Evolutionary conservation across 176 grass and related monocot species (phyloP).

Genomic region (Areca catechu): DNA sequence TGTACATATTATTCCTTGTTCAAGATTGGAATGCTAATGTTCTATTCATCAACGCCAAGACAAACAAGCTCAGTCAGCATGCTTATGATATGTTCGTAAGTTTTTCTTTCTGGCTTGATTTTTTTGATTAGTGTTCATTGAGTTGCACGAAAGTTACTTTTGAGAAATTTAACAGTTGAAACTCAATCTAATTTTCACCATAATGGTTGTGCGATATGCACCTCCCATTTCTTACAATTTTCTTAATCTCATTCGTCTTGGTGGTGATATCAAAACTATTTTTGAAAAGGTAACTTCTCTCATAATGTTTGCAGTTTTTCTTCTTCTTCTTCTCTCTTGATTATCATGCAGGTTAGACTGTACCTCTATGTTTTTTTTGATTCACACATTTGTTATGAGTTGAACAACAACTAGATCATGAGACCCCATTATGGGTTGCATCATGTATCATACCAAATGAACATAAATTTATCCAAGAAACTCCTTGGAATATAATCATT

Average conservation of each 20-base stretch:
- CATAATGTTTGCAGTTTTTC: conserved; percentile 10
- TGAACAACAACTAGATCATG: no score
- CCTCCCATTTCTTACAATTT: conserved; percentile 99
- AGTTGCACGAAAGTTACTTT: no score
- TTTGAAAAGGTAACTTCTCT: conserved; percentile 72
- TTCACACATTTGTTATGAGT: no score
- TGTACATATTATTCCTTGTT: conserved; percentile 99
- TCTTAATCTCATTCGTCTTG: conserved; percentile 95
- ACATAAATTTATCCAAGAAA: no score
- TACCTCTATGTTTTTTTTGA: no score
- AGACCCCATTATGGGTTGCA: no score
- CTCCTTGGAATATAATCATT: no score
- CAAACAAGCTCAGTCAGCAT: conserved; percentile 96
- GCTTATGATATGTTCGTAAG: conserved; percentile 99
- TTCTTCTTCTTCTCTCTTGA: conserved; percentile 4
- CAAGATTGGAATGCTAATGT: conserved; percentile 99
- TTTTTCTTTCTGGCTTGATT: conserved; percentile 17
- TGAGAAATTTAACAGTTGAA: no score
- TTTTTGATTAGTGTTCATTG: background rate
- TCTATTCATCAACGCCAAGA: conserved; percentile 90
- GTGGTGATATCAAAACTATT: conserved; percentile 72
- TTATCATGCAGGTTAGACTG: no score
- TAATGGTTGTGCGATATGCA: conserved; percentile 99
- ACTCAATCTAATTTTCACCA: conserved; percentile 40
- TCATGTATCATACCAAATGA: no score